phyloP scores from a whole-genome alignment of 441 rosid species.

The Theobroma grandiflorum region DNA sequence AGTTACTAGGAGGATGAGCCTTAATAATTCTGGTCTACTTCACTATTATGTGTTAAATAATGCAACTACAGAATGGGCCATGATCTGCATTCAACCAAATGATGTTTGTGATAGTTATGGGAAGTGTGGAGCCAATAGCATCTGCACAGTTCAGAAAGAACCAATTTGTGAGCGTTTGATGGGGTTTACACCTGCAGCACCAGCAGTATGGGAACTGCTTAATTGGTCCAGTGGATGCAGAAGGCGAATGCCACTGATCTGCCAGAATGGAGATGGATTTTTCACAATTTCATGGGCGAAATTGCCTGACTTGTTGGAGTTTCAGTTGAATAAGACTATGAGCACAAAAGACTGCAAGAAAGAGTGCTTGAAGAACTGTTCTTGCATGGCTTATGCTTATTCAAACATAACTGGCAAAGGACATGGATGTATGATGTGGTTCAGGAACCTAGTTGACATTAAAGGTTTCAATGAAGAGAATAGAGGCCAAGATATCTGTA shows the following conservation, averaged over 20 bases:
- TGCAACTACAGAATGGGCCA: background rate
- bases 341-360: constrained; percentile 30
- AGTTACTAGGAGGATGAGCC: background rate
- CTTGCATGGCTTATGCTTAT: constrained; percentile 37
- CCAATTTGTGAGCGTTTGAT: background rate
- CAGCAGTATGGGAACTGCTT: background rate
- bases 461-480: background rate
- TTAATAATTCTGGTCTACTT: background rate
- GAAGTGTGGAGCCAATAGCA: background rate
- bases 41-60: background rate
- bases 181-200: background rate
- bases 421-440: constrained; percentile 39
- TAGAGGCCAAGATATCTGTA: constrained; percentile 35
- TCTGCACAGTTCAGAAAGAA: background rate
- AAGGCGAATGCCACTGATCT: background rate
- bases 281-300: background rate
- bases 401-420: constrained; percentile 14
- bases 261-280: background rate
- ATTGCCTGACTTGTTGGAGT: background rate
- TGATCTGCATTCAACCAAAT: background rate
- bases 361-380: constrained; percentile 29
- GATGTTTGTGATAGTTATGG: background rate
- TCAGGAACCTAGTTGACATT: constrained; percentile 28
- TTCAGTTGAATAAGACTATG: constrained; percentile 26
- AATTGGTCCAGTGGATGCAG: background rate